Evolutionary conservation across 1,284 basidiomycete species (phyloP).

Genomic region (Meripilus lineatus): DNA sequence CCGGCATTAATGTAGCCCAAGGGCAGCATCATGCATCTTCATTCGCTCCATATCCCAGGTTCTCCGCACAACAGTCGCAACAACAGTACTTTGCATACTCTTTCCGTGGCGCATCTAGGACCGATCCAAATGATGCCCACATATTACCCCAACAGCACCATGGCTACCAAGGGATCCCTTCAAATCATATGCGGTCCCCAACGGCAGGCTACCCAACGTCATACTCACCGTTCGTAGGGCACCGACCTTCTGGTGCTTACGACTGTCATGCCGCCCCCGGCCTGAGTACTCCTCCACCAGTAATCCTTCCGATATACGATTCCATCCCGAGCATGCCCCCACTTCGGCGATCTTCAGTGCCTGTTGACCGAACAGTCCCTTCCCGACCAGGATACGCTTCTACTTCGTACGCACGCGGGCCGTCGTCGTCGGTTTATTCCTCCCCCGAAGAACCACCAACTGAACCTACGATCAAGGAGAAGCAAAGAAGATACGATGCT

Average conservation of each 20-base stretch:
- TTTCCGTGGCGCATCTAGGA: conserved; percentile 41
- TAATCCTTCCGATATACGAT: conserved; percentile 29
- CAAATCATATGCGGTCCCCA: conserved; percentile 22
- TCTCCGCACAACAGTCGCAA: conserved; percentile 42
- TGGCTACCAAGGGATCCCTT: conserved; percentile 15
- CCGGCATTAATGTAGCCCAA: conserved; percentile 16
- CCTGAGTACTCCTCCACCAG: conserved; percentile 22
- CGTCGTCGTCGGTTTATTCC: conserved; percentile 40
- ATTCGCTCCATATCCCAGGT: conserved; percentile 42
- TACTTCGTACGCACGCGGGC: conserved; percentile 39
- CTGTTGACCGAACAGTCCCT: conserved; percentile 26
- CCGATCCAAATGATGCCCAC: conserved; percentile 37
- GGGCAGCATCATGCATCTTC: conserved; percentile 21
- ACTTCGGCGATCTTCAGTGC: conserved; percentile 23
- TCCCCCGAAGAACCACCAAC: conserved; percentile 30
- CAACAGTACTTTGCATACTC: conserved; percentile 41
- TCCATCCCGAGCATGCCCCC: conserved; percentile 17
- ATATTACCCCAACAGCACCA: conserved; percentile 36
- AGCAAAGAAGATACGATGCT: conserved; percentile 78
- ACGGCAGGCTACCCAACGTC: conserved; percentile 18
- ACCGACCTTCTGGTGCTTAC: conserved; percentile 17
- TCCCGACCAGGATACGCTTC: conserved; percentile 26
- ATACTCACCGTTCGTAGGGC: conserved; percentile 20
- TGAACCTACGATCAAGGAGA: conserved; percentile 77
- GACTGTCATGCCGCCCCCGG: conserved; percentile 22